Base-by-base conservation (phyloP, 2,329 filamentous ascomycete species). In the Fusarium keratoplasticum region DNA sequence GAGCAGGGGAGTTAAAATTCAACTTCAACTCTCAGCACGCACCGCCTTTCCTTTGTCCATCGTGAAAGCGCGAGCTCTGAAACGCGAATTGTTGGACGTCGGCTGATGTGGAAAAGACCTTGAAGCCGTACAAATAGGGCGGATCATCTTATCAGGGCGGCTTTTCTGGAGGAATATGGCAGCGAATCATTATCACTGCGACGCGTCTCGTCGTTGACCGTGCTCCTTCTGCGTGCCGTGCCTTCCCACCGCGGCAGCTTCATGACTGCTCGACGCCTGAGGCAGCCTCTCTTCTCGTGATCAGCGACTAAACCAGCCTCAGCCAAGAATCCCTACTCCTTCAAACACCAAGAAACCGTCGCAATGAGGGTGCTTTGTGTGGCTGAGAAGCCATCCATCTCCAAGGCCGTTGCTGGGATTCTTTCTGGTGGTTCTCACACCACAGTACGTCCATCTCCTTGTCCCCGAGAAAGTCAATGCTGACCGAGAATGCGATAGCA, bases 401-500 rank as follows among this genome's bases (percentile, higher is more conserved):
- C 96, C 67, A 98, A 96, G 84, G 95, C 96, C 40, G 96, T 99
- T 59, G 94, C 96, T 42, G 90, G 91, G 67, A 96, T 98, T 86
- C 89, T 99, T 31, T 94, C 93, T 35, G 96, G 96, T 59, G 94
- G 94, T 57, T 85, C 86, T 20, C 87, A 92, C 67, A 89, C 90
- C 81, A 92, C 90, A 64, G 95, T 97, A 83, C 82, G 92, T 66
- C 31, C 27, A 25, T 11, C 59, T 40, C 20, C 11, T 18, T n/a
- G 20, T 13, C 8, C 38, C 10, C 27, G 22, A 50, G 47, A 16
- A 27, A 27, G 18, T 16, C 70, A 64, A 29, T 64, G 36, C 76
- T 83, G 62, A 83, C 66, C 31, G 35, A 6, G 47, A 22, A 42
- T 11, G 8, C 13, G 4, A 31, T 67, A 97, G 94, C 87, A 88